A percentile compares a stretch with the other conserved stretches of the same genome.
Conservation (phyloP, 1,284 basidiomycete genomes). For the Ceratobasidium sp. region DNA sequence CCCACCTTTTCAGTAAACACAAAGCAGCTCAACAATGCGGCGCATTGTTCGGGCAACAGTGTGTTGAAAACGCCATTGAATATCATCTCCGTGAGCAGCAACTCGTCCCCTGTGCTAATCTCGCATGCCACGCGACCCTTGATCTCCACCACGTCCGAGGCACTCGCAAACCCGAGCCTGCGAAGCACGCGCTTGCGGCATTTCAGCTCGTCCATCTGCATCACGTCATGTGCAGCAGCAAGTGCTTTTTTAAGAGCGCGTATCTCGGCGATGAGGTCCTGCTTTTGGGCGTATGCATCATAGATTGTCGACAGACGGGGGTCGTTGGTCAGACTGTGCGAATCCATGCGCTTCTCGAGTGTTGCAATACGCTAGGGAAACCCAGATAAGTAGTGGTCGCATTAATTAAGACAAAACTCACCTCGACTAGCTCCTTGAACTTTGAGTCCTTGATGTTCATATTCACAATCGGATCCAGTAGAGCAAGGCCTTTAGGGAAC, state of each 20-base stretch:
- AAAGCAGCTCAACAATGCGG: constrained; percentile 93
- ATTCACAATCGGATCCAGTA: constrained; percentile 93
- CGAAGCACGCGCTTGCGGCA: constrained; percentile 93
- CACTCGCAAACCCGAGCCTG: constrained; percentile 88
- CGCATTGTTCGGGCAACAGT: constrained; percentile 90
- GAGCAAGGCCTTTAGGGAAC: constrained; percentile 86
- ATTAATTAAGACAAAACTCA: constrained; percentile 52
- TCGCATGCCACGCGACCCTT: constrained; percentile 99
- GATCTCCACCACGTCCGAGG: constrained; percentile 94
- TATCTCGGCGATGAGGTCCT: constrained; percentile 74
- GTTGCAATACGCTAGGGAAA: constrained; percentile 81
- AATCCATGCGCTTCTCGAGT: constrained; percentile 84
- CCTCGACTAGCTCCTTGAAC: constrained; percentile 87
- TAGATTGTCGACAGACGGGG: constrained; percentile 82
- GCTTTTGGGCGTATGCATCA: constrained; percentile 82
- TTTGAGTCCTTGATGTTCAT: constrained; percentile 97
- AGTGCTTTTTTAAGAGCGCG: constrained; percentile 85
- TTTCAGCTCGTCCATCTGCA: constrained; percentile 98
- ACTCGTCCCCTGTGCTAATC: constrained; percentile 96
- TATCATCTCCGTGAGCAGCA: constrained; percentile 95
- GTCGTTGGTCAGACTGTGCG: constrained; percentile 79
- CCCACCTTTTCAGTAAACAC: constrained; percentile 89
- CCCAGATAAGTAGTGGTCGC: background rate
- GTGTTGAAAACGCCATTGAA: constrained; percentile 97
- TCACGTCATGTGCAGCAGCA: constrained; percentile 87